Evolutionary conservation across 2,329 filamentous ascomycete species (phyloP), one percentile per base, ranked within the genome.

Genomic region (Aspergillus sclerotialis): DNA sequence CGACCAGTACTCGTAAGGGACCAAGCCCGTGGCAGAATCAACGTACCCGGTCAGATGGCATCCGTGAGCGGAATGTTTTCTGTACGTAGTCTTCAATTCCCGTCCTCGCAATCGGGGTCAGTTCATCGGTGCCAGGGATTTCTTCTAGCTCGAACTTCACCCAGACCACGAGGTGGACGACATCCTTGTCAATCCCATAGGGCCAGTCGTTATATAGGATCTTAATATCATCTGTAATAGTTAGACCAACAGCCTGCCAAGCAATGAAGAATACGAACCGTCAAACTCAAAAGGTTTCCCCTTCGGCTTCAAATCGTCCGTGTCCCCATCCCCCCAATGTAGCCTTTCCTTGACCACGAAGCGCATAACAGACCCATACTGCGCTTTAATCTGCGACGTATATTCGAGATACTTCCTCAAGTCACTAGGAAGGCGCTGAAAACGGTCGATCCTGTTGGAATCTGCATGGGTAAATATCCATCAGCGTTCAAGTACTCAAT

Each of bases 181-280:
- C 89, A 33, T 75, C 71, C 30, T 68, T 55, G 49, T 92, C 86
- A 34, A 95, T 70, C 0, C 86, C 88, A 53, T 95, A 96, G 1
- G 90, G 90, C 85, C 88, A 95, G 69, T 96, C 89, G 55, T 96
- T 96, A 63, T 75, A 77, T 26, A 94, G 60, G 30, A 94, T 80
- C 58, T 79, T 87, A 49, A 81, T 64, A 52, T 92, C 82, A 30
- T 65, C 70, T 71, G 41, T 27, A 23, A 9, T 10, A 31, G 17
- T 31, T 23, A 31, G 16, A 9, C 11, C 29, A 18, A 31, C 6
- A 21, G 8, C 19, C 26, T 29, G 12, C 18, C 18, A 17, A 12
- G 26, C 15, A 15, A 8, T 3, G 7, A 23, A 17, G n/a, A 25
- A 33, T 18, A 41, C 38, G 32, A 45, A 65, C 62, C 62, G 26